These are phyloP conservation scores for Mycena galericulata DNA, from an alignment of 768 basidiomycete genomes.

Conservation along the genomic window DNA sequence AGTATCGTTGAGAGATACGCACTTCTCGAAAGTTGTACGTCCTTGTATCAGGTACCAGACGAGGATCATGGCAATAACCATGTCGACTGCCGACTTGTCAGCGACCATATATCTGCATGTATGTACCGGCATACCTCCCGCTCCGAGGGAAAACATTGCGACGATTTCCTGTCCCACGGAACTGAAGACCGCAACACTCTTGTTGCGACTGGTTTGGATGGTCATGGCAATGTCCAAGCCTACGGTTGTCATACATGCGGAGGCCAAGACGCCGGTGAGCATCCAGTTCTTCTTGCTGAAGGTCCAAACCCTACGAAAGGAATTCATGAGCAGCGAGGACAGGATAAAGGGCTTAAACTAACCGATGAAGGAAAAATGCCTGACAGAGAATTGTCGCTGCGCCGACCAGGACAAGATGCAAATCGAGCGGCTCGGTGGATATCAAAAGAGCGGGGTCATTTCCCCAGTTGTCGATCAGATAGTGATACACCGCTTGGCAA, in stretches of 20 bases:
- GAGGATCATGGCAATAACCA: constrained; percentile 24
- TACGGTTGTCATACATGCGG: constrained; percentile 8
- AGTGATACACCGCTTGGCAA: constrained; percentile 28
- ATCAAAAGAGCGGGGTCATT: constrained; percentile 4
- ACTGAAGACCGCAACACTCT: constrained; percentile 20
- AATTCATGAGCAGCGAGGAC: neutral
- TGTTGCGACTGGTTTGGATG: neutral
- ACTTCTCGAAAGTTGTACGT: constrained; percentile 25
- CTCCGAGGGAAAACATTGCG: constrained; percentile 14
- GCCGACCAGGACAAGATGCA: constrained; percentile 29
- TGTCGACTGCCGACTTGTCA: constrained; percentile 2
- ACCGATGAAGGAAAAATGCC: constrained; percentile 29
- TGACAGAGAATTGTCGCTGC: constrained; percentile 22
- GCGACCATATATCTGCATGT: neutral
- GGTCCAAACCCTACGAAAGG: constrained; percentile 19
- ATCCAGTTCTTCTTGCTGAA: constrained; percentile 25
- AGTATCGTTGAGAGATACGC: neutral
- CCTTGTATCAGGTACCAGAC: constrained; percentile 27
- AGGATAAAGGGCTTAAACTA: neutral
- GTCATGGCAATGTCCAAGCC: constrained; percentile 8
- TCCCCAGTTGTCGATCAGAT: constrained; percentile 31
- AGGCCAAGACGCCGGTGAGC: constrained; percentile 3
- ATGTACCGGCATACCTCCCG: constrained; percentile 2
- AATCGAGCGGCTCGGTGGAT: constrained; percentile 10
- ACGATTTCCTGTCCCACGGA: constrained; percentile 4